These are phyloP conservation scores for Drechslera avenae DNA, from an alignment of 2,329 filamentous ascomycete genomes.

Conservation along the genomic window DNA sequence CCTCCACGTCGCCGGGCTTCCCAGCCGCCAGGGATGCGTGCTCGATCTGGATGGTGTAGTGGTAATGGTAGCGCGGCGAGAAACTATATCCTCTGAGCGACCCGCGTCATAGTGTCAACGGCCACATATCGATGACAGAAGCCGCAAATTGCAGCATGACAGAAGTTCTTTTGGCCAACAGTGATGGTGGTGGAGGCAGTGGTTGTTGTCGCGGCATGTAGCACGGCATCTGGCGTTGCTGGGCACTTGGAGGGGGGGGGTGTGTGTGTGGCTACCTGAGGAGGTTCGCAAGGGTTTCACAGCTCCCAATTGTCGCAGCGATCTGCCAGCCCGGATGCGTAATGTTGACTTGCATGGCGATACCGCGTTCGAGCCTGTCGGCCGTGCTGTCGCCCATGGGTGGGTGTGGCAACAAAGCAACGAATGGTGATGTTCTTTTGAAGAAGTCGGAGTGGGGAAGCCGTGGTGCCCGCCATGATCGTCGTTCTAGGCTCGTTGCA, in stretches of 20 bases:
- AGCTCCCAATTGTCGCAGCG: not conserved
- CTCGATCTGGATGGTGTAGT: conserved; percentile 13
- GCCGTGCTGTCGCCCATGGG: not conserved
- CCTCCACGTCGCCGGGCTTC: conserved; percentile 21
- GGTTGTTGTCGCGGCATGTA: not conserved
- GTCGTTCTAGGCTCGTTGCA: conserved; percentile 5
- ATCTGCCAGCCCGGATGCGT: conserved; percentile 2
- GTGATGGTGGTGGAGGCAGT: not conserved
- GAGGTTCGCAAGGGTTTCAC: conserved; percentile 6
- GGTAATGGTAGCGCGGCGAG: conserved; percentile 6
- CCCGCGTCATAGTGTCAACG: not conserved
- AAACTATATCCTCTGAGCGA: not conserved
- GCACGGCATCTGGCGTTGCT: conserved; percentile 15
- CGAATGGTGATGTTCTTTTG: not conserved
- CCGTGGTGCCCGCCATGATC: conserved; percentile 9
- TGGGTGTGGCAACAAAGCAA: too few species aligned
- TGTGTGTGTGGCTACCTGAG: not conserved
- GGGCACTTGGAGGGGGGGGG: conserved; percentile 6
- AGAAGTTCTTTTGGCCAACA: too few species aligned
- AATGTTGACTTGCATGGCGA: conserved; percentile 6
- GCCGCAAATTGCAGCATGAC: too few species aligned
- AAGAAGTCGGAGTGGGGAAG: conserved; percentile 8
- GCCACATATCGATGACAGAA: too few species aligned
- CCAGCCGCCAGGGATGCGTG: conserved; percentile 21
- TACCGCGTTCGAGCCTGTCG: conserved; percentile 1